Conservation (phyloP, 108 stramenopile genomes). For the Nannochloropsis gaditana region DNA sequence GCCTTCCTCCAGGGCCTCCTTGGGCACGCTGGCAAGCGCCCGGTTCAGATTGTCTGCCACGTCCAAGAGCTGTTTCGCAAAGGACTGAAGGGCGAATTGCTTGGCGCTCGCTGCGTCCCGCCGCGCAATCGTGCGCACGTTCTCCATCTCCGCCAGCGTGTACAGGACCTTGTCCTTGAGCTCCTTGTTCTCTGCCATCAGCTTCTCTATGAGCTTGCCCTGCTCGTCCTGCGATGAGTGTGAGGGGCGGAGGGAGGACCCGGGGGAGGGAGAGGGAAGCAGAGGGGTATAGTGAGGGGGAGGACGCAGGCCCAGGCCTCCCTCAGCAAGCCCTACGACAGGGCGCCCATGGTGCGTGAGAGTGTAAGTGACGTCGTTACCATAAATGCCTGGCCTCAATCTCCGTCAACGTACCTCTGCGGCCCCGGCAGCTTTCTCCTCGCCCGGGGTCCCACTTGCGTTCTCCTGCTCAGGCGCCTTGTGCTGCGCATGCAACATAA, state of each 20-base stretch:
- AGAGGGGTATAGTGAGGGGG: neutral
- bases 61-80: constrained; percentile 54
- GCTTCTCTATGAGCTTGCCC: neutral
- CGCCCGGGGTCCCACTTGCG: neutral
- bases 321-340: too few species aligned
- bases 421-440: neutral
- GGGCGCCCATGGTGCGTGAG: too few species aligned
- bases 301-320: too few species aligned
- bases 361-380: too few species aligned
- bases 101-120: constrained; percentile 75
- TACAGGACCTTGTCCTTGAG: constrained; percentile 56
- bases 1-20: constrained; percentile 24
- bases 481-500: neutral
- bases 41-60: constrained; percentile 83
- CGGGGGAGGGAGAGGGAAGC: neutral
- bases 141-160: constrained; percentile 90
- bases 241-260: neutral
- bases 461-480: neutral
- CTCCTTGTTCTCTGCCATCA: neutral
- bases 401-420: neutral
- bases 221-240: neutral
- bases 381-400: too few species aligned
- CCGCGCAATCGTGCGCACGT: constrained; percentile 81
- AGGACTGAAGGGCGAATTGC: constrained; percentile 64
- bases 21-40: constrained; percentile 67